Conservation (phyloP, 1,284 basidiomycete genomes). For the Irpex lacteus region DNA sequence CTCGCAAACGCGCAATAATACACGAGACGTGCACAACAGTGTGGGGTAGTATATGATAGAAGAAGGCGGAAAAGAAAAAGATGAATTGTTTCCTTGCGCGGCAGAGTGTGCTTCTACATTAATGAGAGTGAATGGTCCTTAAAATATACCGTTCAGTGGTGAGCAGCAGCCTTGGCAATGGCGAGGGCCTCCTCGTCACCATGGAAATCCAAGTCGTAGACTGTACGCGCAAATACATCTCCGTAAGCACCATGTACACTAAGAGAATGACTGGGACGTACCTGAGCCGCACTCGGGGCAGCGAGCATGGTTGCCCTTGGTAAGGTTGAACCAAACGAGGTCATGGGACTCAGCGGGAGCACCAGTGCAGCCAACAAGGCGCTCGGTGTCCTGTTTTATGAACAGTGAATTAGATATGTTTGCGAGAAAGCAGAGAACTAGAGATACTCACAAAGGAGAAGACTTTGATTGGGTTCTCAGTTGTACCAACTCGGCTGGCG, state of each 20-base stretch:
- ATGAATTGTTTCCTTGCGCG: conserved; percentile 4
- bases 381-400: conserved; percentile 64
- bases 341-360: conserved; percentile 92
- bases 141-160: conserved; percentile 23
- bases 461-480: conserved; percentile 85
- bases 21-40: no score
- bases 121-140: neutral
- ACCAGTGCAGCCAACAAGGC: conserved; percentile 90
- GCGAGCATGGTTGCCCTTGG: conserved; percentile 66
- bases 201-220: conserved; percentile 59
- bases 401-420: neutral
- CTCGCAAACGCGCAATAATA: no score
- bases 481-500: conserved; percentile 85
- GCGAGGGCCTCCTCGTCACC: conserved; percentile 37
- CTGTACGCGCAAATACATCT: conserved; percentile 28
- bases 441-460: conserved; percentile 74
- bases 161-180: conserved; percentile 25
- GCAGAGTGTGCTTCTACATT: conserved; percentile 2
- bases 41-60: neutral
- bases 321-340: conserved; percentile 78
- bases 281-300: conserved; percentile 92
- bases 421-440: conserved; percentile 2
- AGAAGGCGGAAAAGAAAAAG: neutral
- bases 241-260: conserved; percentile 8
- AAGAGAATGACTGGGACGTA: conserved; percentile 33